Base-by-base conservation (phyloP, 306 rosid genomes). In the Corylus avellana region DNA sequence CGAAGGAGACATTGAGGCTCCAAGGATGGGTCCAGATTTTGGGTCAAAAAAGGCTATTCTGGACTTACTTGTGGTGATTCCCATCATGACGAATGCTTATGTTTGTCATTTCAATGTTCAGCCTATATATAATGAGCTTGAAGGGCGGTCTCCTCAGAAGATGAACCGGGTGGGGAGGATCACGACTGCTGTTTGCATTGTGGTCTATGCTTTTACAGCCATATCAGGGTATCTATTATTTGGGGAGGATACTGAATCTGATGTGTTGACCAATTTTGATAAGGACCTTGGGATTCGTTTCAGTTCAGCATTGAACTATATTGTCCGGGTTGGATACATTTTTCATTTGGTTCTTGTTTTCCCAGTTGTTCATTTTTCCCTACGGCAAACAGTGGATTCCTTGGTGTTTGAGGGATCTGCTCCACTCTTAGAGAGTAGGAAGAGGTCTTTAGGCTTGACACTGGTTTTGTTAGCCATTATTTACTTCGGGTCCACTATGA, bases 1-100 rank as follows among this genome's bases (percentile, higher is more conserved):
- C 0, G 89, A 95, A 79, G 97, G 96, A 20, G 9, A n/a, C 51
- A 82, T 88, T 1, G 90, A 87, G 51, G 0, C 94, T 82, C 99
- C 97, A 0, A 84, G 98, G 84, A 76, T 95, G 92, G 42, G 72
- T 77, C 99, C 99, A 1, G 98, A 95, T 86, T 77, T 95, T 1
- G 90, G 94, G 72, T 93, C 99, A 0, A 88, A 86, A 69, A 72
- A 69, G 67, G 92, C 94, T 5, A 87, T 95, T 49, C 74, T 95
- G 89, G 99, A 95, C 85, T 87, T 95, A 78, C 98, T 95, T 78
- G 99, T 93, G 78, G 99, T 93, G 81, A 86, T 95, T 81, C 99
- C 99, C 1, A 89, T 95, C 39, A 93, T 93, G 98, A 87, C 98
- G 8, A 95, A 95, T 88, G 96, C 99, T 17, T 95, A 62, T 79